Conservation (phyloP, 768 basidiomycete species). For the Podaxis rugospora region DNA sequence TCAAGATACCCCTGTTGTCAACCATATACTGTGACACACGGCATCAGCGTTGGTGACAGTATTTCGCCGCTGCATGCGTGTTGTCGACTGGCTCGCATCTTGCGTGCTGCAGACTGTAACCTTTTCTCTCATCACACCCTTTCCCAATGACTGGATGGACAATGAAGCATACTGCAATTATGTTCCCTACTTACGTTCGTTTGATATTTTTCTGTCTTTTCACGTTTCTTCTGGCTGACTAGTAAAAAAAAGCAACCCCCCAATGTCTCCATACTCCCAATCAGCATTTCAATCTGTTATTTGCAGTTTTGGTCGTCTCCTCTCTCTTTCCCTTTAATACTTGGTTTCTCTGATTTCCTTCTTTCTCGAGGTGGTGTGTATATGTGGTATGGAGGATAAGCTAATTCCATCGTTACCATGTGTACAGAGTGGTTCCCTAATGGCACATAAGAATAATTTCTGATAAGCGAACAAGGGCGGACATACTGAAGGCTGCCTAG, state of each 20-base stretch:
- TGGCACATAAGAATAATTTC: constrained; percentile 1
- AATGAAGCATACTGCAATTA: constrained; percentile 4
- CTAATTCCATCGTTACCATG: neutral
- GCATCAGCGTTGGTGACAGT: neutral
- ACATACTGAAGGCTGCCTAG: neutral
- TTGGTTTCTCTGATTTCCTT: constrained; percentile 2
- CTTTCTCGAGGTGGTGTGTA: neutral
- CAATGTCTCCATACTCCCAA: constrained; percentile 13
- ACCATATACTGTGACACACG: neutral
- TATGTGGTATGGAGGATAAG: neutral
- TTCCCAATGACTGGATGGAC: constrained; percentile 10
- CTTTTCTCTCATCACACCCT: neutral
- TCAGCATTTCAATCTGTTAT: constrained; percentile 1
- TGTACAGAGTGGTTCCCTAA: constrained; percentile 1
- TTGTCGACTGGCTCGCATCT: constrained; percentile 10
- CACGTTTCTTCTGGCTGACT: constrained; percentile 1
- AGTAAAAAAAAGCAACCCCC: constrained; percentile 9
- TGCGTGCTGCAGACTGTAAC: neutral
- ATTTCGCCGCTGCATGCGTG: neutral
- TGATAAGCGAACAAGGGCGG: neutral
- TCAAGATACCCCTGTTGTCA: neutral
- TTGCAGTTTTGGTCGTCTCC: neutral
- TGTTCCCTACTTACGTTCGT: constrained; percentile 3
- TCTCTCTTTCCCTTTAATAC: neutral
- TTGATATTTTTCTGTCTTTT: neutral